Evolutionary conservation across 108 stramenopile species (phyloP), one percentile per base, ranked within the genome.

Genomic region (Skeletonema marinoi): DNA sequence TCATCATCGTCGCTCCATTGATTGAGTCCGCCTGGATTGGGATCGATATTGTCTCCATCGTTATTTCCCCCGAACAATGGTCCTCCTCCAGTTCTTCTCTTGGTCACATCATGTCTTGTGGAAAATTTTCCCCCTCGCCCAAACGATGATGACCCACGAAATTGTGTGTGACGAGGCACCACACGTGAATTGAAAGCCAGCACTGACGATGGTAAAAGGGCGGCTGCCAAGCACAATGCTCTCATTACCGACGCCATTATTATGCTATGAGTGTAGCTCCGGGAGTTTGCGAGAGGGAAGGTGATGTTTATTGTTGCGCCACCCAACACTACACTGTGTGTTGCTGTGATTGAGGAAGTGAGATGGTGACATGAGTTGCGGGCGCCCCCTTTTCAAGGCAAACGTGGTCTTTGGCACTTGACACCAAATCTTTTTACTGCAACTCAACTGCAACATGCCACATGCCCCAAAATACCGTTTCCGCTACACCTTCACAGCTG

Each of bases 11-110:
- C 80, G 19, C 14, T 41, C 80, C 76, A 82, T 51, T 82, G 70
- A 44, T 78, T 78, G 6, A 78, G 41, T 36, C 81, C 81, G 10
- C 81, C 77, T 31, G 77, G 81, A 39, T 82, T 82, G 9, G 77
- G 81, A 65, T 82, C 79, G 6, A 63, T 60, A 11, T 42, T 65
- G 32, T 68, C 42, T 0, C 59, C 70, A 44, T 56, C 54, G 25
- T 56, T 56, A 56, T 56, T 56, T 56, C 54, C 54, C 1, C 54
- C 54, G 54, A 56, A 56, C 9, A 56, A 25, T 7, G 25, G 4
- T 21, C 50, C 50, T 25, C 54, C 21, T 56, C n/a, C 10, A 56
- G 0, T 19, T 51, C 50, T 19, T 51, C 25, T 56, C 29, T 10
- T 10, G 25, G 3, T 19, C 48, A 19, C 51, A 46, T 46, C 8